Conservation (phyloP, 768 basidiomycete species). For the Hygrocybe punicea region DNA sequence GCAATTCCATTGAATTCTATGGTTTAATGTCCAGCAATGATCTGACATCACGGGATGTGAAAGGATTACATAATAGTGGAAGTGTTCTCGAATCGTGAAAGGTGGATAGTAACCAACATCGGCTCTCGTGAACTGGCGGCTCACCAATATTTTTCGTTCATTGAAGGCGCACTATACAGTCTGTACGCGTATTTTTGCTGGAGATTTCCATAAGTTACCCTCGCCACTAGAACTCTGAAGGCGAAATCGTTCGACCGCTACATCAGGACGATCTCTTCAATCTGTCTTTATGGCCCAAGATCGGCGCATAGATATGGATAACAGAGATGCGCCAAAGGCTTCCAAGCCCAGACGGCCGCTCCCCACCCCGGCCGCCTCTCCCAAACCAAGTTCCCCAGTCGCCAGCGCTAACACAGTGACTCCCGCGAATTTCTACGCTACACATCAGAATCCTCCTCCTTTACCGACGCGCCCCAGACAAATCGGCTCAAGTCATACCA, state of each 20-base stretch:
- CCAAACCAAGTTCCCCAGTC: constrained; percentile 7
- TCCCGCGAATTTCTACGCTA: constrained; percentile 38
- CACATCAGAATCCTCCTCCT: constrained; percentile 32
- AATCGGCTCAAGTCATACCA: constrained; percentile 45
- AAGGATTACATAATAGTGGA: no score
- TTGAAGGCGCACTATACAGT: no score
- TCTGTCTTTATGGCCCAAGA: background rate
- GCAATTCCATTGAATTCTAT: no score
- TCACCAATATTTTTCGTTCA: no score
- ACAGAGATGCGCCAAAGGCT: constrained; percentile 41
- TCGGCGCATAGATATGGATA: constrained; percentile 41
- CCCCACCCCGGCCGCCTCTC: constrained; percentile 34
- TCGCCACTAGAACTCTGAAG: no score
- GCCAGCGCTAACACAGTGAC: constrained; percentile 45
- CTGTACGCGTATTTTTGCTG: no score
- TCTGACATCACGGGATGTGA: no score
- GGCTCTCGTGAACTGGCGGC: no score
- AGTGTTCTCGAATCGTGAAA: no score
- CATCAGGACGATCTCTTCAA: background rate
- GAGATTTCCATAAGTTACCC: no score
- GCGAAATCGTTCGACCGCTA: background rate
- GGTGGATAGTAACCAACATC: no score
- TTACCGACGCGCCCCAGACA: constrained; percentile 39
- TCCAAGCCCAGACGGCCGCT: constrained; percentile 43
- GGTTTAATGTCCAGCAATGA: no score